Evolutionary conservation across 2,329 filamentous ascomycete genomes (phyloP).

Genomic region (Epichloe brachyelytri): DNA sequence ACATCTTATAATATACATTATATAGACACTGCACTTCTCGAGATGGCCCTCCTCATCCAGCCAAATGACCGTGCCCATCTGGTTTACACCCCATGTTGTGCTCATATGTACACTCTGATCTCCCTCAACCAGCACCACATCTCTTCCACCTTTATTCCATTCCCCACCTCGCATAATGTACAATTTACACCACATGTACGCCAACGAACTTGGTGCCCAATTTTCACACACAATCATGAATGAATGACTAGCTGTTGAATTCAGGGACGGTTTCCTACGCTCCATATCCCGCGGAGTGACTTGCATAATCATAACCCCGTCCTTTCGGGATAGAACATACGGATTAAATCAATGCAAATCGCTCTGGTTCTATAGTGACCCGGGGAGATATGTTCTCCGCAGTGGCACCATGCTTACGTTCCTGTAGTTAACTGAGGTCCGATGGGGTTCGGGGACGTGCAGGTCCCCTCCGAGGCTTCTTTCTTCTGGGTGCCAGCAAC

Average conservation of each 20-base stretch:
- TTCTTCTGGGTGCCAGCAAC: neutral
- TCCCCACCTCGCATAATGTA: too few relatives aligned
- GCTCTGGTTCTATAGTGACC: neutral
- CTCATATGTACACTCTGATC: too few relatives aligned
- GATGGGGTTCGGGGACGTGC: neutral
- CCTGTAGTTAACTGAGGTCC: neutral
- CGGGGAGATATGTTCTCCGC: neutral
- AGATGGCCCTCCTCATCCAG: too few relatives aligned
- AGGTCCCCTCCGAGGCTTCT: neutral
- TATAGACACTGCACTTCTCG: too few relatives aligned
- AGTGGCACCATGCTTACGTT: slow-evolving; percentile 2
- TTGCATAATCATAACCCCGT: neutral
- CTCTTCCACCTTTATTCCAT: too few relatives aligned
- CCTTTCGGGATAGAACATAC: neutral
- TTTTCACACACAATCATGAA: neutral
- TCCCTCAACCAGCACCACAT: too few relatives aligned
- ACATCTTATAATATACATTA: too few relatives aligned
- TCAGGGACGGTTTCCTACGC: neutral
- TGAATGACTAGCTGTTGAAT: too few relatives aligned
- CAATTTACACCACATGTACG: too few relatives aligned
- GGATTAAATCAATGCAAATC: neutral
- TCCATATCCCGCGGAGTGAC: neutral
- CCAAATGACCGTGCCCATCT: too few relatives aligned
- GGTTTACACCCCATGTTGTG: too few relatives aligned
- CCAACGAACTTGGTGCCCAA: too few relatives aligned